phyloP scores from a whole-genome alignment of 176 grass and related monocot genomes.

The Triticum dicoccoides region DNA sequence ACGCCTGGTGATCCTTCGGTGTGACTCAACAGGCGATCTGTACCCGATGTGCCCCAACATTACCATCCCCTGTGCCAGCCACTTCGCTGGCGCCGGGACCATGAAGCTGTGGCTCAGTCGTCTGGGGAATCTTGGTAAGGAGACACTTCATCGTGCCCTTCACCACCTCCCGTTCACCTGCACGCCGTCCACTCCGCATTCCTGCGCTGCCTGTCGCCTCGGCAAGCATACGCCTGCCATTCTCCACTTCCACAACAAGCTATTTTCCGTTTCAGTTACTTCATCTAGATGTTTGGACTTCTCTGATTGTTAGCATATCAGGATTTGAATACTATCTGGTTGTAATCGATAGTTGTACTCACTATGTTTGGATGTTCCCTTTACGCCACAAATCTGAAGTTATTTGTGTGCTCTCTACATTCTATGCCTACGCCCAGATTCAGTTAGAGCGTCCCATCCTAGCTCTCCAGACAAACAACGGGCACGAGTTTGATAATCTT shows the following conservation, averaged over 20 bases:
- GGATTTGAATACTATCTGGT: neutral
- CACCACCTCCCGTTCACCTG: neutral
- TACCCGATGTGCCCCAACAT: too few species aligned
- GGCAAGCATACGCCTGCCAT: neutral
- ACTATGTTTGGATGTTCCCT: neutral
- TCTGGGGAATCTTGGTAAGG: neutral
- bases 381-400: neutral
- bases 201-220: neutral
- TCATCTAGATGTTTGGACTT: neutral
- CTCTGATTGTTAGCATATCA: neutral
- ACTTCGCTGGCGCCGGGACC: too few species aligned
- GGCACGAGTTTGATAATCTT: too few species aligned
- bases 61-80: too few species aligned
- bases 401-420: neutral
- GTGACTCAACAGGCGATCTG: too few species aligned
- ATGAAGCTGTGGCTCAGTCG: neutral
- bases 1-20: too few species aligned
- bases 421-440: neutral
- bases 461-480: too few species aligned
- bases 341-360: neutral
- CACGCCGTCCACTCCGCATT: neutral
- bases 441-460: too few species aligned
- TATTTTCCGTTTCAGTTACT: neutral
- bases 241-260: neutral
- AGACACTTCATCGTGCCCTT: too few species aligned